Base-by-base conservation (phyloP, 2,329 filamentous ascomycete genomes). In the Grosmannia huntii region DNA sequence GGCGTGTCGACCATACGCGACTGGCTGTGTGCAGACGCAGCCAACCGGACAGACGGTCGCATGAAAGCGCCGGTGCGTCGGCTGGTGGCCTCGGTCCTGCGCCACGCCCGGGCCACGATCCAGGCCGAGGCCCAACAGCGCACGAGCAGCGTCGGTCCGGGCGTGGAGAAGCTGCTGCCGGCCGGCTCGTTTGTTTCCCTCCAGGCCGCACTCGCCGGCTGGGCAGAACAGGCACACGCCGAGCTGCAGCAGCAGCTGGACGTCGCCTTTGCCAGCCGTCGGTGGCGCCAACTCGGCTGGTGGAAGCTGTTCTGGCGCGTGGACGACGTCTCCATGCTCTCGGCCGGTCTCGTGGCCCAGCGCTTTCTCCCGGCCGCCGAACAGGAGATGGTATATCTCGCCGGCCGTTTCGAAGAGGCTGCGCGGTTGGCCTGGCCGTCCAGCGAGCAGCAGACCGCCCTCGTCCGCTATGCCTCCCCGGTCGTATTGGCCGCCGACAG, bases 231-330 rank as follows among this genome's bases (percentile, higher is more conserved):
- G 25, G 89, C 89, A 0, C 92, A 97, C 68, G 79, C 83, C 0
- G 92, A 97, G 70, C 78, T 97, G 9, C 88, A 90, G 62, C 80
- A 86, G 55, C 81, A 90, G 64, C 81, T 96, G 2, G 86, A 92
- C 63, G 73, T 82, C 51, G 90, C 89, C 0, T 92, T 96, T 65
- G 76, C 80, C 0, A 84, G 87, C n/a, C 78, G 75, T 21, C 78
- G 84, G 46, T 96, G 92, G 92, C 81, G 83, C 28, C 86, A 87
- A 62, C 76, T 96, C 4, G 80, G 84, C 19, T 97, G 92, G 91
- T 96, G 90, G 87, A 95, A 95, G 69, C 79, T 97, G 0, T 90
- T 96, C 68, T 96, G 90, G 90, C 84, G 90, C 23, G 90, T 94
- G 27, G 92, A 97, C 67, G 92, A 96, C 66, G 89, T 96, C 12